phyloP scores from a whole-genome alignment of 75 land plant genomes.

The Chamaecyparis obtusa region DNA sequence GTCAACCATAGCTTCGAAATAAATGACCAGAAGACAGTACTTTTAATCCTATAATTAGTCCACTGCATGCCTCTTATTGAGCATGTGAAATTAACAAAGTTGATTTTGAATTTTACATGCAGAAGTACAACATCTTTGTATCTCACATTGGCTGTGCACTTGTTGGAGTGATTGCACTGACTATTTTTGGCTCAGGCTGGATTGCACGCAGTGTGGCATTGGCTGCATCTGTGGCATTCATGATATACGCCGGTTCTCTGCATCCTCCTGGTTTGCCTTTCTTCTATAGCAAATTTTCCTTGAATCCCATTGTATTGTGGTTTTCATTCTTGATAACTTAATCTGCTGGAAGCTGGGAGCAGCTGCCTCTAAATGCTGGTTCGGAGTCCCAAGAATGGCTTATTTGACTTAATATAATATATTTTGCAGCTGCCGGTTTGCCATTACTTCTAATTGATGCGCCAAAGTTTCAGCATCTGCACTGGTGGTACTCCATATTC shows the following conservation, averaged over 20 bases:
- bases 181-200: slow-evolving; percentile 79
- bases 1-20: background rate
- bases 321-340: background rate
- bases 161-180: slow-evolving; percentile 63
- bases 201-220: slow-evolving; percentile 66
- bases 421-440: slow-evolving; percentile 73
- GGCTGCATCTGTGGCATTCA: slow-evolving; percentile 83
- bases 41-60: background rate
- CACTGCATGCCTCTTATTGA: background rate
- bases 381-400: background rate
- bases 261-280: slow-evolving; percentile 76
- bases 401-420: background rate
- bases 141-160: slow-evolving; percentile 80
- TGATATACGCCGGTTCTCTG: slow-evolving; percentile 54
- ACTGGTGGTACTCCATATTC: slow-evolving; percentile 73
- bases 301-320: background rate
- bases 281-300: background rate
- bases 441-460: slow-evolving; percentile 85
- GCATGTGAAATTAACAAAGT: background rate
- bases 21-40: background rate
- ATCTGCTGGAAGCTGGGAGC: background rate
- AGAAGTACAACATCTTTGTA: slow-evolving; percentile 87
- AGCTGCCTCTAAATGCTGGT: background rate
- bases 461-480: slow-evolving; percentile 60
- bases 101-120: slow-evolving; percentile 17